Conservation (phyloP, 208 protist species). For the Crithidia acanthocephali region DNA sequence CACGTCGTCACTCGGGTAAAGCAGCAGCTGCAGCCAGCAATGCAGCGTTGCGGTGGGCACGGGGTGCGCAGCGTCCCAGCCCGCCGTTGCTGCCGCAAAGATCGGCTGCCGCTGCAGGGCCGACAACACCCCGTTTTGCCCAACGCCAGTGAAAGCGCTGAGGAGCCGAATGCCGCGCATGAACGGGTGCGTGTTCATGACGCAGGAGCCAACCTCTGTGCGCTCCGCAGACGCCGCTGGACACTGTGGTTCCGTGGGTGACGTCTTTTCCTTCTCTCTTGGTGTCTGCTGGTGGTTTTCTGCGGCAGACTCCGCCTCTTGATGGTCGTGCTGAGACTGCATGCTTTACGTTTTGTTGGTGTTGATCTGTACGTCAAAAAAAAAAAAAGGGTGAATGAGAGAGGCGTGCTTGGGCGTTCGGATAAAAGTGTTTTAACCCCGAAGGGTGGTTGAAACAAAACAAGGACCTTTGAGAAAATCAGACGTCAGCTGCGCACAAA, state of each 20-base stretch:
- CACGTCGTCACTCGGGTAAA: neutral
- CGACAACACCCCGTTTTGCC: neutral
- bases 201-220: neutral
- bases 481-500: no score
- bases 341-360: no score
- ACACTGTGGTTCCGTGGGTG: neutral
- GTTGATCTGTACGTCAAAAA: no score
- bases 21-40: conserved; percentile 4
- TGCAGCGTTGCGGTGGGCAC: neutral
- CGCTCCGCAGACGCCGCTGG: neutral
- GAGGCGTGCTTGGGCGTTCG: no score
- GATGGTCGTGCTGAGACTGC: no score
- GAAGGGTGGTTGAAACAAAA: no score
- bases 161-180: conserved; percentile 4
- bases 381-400: no score
- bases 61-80: neutral
- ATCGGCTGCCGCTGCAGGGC: neutral
- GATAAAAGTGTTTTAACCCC: no score
- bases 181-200: neutral
- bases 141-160: conserved; percentile 12
- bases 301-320: no score
- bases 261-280: neutral
- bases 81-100: neutral
- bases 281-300: no score
- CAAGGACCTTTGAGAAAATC: no score